Base-by-base conservation (phyloP, 805 yeast genomes). In the Metschnikowia orientalis region DNA sequence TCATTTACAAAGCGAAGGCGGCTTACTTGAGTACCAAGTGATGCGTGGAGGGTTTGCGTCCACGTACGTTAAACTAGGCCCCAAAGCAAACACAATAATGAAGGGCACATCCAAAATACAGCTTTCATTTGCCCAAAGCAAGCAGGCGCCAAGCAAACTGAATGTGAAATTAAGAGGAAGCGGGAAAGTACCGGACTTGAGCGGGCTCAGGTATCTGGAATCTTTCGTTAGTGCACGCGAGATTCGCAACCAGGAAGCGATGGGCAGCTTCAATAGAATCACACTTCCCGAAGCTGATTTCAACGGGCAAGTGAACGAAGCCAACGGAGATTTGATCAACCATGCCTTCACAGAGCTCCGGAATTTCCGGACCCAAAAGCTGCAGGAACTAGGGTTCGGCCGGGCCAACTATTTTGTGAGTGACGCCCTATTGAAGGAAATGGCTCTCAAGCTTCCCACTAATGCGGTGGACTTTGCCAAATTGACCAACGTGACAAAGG, bases 31-130 rank as follows among this genome's bases (percentile, higher is more conserved):
- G 53, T 81, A 79, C 48, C 73, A 87, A 2, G 64, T 80, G 5
- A 75, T 79, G 68, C 84, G 78, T 45, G 76, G 72, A 13, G 94
- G 95, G 0, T 89, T 81, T 62, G 83, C 95, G 0, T 64, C 82
- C 2, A 81, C 83, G 33, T 90, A 90, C 50, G 72, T 89, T 4
- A 68, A 67, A 41, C 45, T 69, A 1, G 95, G 95, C 0, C 63
- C 67, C 1, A 59, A 69, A n/a, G 77, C 88, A 1, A 49, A 57
- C 10, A 50, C 49, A 1, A 64, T 87, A 1, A 47, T 81, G 31
- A 45, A 48, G 7, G 73, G 73, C 2, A 51, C 46, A 3, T 63
- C 65, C 37, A 61, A 53, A 28, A 67, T 84, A n/a, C 53, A 57
- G 6, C 73, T 83, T 63, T 59, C 68, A 11, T 79, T 81, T 52